Base-by-base conservation (phyloP, 2,329 filamentous ascomycete species). In the Madurella fahalii region DNA sequence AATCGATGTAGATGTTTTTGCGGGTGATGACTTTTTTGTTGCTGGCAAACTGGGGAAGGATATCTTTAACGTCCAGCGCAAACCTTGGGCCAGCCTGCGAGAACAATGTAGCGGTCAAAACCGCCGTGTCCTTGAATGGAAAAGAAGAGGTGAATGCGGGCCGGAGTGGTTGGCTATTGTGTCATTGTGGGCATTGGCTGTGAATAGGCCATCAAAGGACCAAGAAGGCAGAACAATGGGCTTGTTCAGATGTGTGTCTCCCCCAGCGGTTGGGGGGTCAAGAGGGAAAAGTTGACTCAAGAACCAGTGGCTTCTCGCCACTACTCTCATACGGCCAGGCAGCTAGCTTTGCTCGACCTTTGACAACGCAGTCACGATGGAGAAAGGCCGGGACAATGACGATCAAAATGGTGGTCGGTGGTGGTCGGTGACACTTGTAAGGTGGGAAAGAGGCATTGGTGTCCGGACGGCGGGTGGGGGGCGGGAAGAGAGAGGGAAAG, bases 101-200 rank as follows among this genome's bases (percentile, higher is more conserved):
- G 41, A 56, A 56, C 50, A 56, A 56, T 50, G n/a, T n/a, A 50
- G 9, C 18, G 11, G 17, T 25, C 34, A 37, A 31, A 34, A 45
- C 34, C 43, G 37, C 25, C 17, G 50, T 37, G 25, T 40, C 37
- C 25, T 15, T 44, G 42, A 50, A 44, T 15, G 25, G 20, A 17
- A 5, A 8, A 32, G 12, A 12, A 17, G 13, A 16, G 30, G 18
- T n/a, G 25, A 37, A 37, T 37, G 34, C 9, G 34, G 34, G 13
- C 13, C 2, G 46, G 17, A 45, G 16, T 3, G 40, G 49, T 52
- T 49, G 43, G 47, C 25, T 39, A 40, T 31, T 42, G 17, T 9
- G 32, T 41, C 47, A 56, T 56, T 56, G 50, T 56, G 9, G 8
- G 13, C 4, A 11, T n/a, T 17, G 18, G 9, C 31, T 46, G 11